Percentiles rank a stretch among this genome's conserved stretches.
Conservation (phyloP, 1,284 basidiomycete genomes). For the Ganoderma lingzhi region DNA sequence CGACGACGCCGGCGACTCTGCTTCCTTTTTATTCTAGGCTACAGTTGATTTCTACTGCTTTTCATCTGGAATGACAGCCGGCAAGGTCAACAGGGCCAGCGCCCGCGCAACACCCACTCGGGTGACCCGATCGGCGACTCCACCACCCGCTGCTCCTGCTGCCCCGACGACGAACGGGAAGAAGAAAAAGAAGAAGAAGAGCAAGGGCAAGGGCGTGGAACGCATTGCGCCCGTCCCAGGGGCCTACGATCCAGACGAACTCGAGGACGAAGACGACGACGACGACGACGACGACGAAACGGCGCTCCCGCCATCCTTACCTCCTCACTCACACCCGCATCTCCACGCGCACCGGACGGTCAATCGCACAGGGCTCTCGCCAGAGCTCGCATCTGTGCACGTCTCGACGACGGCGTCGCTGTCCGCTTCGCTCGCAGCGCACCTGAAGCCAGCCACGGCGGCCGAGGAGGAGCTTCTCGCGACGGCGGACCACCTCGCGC, state of each 20-base stretch:
- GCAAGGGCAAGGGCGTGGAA: conserved; percentile 50
- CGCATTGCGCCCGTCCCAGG: conserved; percentile 18
- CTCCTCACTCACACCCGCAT: conserved; percentile 19
- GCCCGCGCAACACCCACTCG: conserved; percentile 28
- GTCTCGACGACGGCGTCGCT: conserved; percentile 56
- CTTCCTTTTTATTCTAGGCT: conserved; percentile 20
- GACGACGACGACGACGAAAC: conserved; percentile 44
- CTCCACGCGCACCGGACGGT: conserved; percentile 37
- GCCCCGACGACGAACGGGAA: conserved; percentile 29
- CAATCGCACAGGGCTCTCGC: conserved; percentile 48
- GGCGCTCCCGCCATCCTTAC: conserved; percentile 39
- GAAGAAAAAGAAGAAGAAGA: conserved; percentile 58
- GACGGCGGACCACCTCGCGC: conserved; percentile 63
- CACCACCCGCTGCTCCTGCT: conserved; percentile 20
- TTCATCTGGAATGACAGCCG: conserved; percentile 29
- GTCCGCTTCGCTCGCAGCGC: conserved; percentile 47
- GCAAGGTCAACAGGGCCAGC: conserved; percentile 27
- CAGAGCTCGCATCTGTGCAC: conserved; percentile 57
- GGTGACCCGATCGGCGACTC: conserved; percentile 30
- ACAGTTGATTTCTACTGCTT: conserved; percentile 17
- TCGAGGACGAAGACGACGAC: conserved; percentile 37
- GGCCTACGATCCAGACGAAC: conserved; percentile 21
- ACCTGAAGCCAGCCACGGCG: conserved; percentile 46
- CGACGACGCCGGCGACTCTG: conserved; percentile 20
- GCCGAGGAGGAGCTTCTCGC: conserved; percentile 60